phyloP scores from a whole-genome alignment of 148 eudicot genomes.

The Dianthus caryophyllus region DNA sequence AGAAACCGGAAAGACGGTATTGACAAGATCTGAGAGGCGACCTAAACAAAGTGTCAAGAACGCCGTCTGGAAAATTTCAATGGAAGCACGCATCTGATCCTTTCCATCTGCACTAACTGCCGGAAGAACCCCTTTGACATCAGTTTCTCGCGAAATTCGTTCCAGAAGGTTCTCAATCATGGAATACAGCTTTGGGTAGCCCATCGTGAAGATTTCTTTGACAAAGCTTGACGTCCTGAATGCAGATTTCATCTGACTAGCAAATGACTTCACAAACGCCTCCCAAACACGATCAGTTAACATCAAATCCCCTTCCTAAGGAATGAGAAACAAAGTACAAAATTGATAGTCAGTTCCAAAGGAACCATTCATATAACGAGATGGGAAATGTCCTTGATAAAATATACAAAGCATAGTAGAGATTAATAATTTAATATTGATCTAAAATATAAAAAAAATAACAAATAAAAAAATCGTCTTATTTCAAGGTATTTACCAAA shows the following conservation, averaged over 20 bases:
- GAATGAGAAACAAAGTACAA: conserved; percentile 22
- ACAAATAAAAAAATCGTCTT: background rate
- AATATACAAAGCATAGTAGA: background rate
- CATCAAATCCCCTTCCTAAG: conserved; percentile 77
- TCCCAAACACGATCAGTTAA: conserved; percentile 95
- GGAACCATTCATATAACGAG: background rate
- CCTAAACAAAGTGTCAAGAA: conserved; percentile 66
- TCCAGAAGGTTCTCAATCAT: conserved; percentile 81
- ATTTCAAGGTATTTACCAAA: background rate
- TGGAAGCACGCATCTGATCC: conserved; percentile 65
- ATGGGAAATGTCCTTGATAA: background rate
- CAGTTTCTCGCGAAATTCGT: conserved; percentile 87
- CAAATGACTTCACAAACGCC: conserved; percentile 80
- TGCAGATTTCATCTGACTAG: conserved; percentile 84
- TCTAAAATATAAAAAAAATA: background rate
- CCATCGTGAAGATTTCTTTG: conserved; percentile 74
- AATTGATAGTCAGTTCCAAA: background rate
- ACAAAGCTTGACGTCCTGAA: conserved; percentile 92
- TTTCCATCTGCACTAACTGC: conserved; percentile 73
- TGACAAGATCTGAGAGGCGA: conserved; percentile 82
- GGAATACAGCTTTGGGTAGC: conserved; percentile 82
- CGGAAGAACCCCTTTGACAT: conserved; percentile 93
- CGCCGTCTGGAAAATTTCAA: conserved; percentile 67
- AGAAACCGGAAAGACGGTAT: conserved; percentile 60
- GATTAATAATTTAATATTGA: background rate